Evolutionary conservation across 768 basidiomycete genomes (phyloP), one percentile per base, ranked within the genome.

Genomic region (Lentinula boryana): DNA sequence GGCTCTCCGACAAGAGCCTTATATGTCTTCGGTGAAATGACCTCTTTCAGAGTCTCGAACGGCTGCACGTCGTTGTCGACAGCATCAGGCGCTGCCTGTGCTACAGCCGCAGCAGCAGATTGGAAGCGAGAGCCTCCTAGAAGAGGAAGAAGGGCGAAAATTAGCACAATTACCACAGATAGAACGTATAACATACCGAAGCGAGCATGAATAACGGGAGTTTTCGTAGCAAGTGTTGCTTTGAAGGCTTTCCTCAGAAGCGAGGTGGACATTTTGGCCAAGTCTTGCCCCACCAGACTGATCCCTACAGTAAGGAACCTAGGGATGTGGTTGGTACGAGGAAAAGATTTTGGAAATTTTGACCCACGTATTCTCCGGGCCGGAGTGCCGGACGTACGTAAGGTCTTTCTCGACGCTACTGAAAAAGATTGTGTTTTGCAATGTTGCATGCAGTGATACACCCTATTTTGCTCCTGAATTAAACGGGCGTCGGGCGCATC

Each of bases 1-100:
- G 92, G 91, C 21, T 71, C 73, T 41, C 73, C 67, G 2, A 80
- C 85, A 50, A 94, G 76, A 10, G 91, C 88, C 56, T 79, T 77
- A 21, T 89, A 72, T 0, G 84, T 80, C 3, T 70, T 53, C 8
- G 62, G 56, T 33, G 79, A 72, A 40, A 88, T 57, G 15, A 62
- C 64, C 32, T 71, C 76, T 27, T 76, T 64, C 21, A 85, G 68
- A 13, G 73, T 65, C 12, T 63, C 55, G 71, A 82, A 80, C 54
- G 64, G 56, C 31, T 23, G 40, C 27, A 2, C 12, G 2, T 44
- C 55, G 31, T 5, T 23, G 23, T 1, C 2, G 15, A 13, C 1
- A 15, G 21, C 9, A 32, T n/a, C 38, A 27, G 55, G 7, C 18
- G 36, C 13, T 23, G 21, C 13, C 32, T 13, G 13, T 15, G 55